A percentile compares a stretch with the other conserved stretches of the same genome.
phyloP scores from a whole-genome alignment of 2,329 filamentous ascomycete genomes.

The Aspergillus ibericus region DNA sequence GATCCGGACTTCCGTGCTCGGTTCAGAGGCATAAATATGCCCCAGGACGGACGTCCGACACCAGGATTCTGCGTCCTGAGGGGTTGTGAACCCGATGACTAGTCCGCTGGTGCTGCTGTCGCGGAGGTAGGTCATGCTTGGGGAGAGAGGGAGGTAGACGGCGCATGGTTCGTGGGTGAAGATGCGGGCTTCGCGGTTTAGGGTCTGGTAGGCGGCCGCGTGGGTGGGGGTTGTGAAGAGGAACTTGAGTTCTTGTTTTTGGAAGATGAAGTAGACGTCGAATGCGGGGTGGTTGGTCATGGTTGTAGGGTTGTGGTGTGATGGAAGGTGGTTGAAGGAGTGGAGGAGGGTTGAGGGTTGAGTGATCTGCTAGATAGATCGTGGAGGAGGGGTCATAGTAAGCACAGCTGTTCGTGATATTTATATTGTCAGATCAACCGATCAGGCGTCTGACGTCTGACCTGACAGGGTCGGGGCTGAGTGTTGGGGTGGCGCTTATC shows the following conservation, averaged over 20 bases:
- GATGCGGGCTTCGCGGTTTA: constrained; percentile 9
- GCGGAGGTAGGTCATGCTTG: neutral
- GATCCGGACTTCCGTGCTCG: neutral
- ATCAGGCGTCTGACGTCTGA: neutral
- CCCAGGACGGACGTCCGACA: neutral
- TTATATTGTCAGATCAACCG: no score
- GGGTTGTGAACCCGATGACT: neutral
- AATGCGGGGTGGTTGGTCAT: constrained; percentile 1
- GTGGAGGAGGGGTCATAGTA: neutral
- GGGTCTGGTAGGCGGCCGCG: neutral
- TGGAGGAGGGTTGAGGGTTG: no score
- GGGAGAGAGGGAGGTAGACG: neutral
- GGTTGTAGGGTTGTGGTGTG: neutral
- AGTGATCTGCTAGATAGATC: no score
- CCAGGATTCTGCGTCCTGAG: neutral
- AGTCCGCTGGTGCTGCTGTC: neutral
- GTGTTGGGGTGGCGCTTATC: neutral
- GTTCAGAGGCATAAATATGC: neutral
- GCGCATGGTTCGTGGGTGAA: neutral
- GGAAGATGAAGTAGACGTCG: constrained; percentile 4
- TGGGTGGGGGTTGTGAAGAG: neutral
- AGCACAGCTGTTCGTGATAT: no score
- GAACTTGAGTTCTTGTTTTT: constrained; percentile 8
- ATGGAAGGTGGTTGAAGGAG: neutral
- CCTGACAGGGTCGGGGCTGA: neutral